A percentile compares a stretch with the other conserved stretches of the same genome.
phyloP scores from a whole-genome alignment of 73 alveolate genomes.

The Halteria grandinella region DNA sequence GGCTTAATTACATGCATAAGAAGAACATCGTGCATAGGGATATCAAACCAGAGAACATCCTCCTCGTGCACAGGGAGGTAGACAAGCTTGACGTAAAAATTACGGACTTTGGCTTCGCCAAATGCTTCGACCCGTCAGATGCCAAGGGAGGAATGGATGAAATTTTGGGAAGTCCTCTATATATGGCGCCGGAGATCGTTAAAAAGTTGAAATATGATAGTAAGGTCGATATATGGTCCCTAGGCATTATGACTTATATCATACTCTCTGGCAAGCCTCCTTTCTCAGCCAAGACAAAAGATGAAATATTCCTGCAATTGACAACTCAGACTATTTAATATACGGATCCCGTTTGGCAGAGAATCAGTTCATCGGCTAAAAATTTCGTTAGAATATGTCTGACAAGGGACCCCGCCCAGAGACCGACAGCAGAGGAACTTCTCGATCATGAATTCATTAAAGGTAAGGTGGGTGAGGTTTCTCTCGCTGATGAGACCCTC shows the following conservation, averaged over 20 bases:
- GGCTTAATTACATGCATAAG: constrained; percentile 48
- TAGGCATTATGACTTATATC: constrained; percentile 78
- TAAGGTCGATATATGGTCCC: constrained; percentile 81
- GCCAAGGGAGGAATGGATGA: constrained; percentile 34
- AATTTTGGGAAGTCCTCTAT: constrained; percentile 63
- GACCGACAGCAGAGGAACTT: constrained; percentile 82
- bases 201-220: constrained; percentile 28
- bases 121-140: constrained; percentile 56
- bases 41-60: constrained; percentile 63
- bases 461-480: constrained; percentile 48
- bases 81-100: constrained; percentile 22
- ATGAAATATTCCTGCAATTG: constrained; percentile 57
- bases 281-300: constrained; percentile 61
- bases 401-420: constrained; percentile 62
- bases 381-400: constrained; percentile 71
- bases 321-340: constrained; percentile 53
- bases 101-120: constrained; percentile 67
- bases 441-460: constrained; percentile 71
- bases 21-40: constrained; percentile 61
- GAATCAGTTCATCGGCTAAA: constrained; percentile 59
- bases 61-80: constrained; percentile 5
- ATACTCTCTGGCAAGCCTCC: constrained; percentile 80
- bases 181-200: constrained; percentile 69
- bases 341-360: constrained; percentile 68
- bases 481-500: constrained; percentile 52